Evolutionary conservation across 495 filamentous ascomycete species (phyloP).

Genomic region (Lasiosphaeria hispida): DNA sequence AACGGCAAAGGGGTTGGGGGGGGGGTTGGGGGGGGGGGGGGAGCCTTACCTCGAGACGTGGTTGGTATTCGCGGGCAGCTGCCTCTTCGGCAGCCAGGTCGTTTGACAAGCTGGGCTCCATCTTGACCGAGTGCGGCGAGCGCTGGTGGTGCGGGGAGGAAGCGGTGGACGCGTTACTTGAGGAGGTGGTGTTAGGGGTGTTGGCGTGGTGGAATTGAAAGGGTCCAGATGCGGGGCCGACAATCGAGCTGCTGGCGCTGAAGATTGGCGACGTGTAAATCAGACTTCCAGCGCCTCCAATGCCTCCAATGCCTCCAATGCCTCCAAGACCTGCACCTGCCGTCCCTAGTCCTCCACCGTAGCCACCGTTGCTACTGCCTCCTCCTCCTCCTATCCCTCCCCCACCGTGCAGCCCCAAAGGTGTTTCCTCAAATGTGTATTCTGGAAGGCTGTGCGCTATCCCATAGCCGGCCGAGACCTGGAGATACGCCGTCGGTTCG

Average conservation of each 20-base stretch:
- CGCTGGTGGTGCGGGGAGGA: constrained; percentile 18
- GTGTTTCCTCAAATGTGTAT: constrained; percentile 44
- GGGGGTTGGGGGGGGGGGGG: too few species aligned
- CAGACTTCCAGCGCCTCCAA: constrained; percentile 18
- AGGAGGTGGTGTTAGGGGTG: constrained; percentile 26
- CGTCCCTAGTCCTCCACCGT: constrained; percentile 17
- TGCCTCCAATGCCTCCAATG: constrained; percentile 21
- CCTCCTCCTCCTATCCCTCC: not conserved
- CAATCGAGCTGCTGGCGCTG: constrained; percentile 24
- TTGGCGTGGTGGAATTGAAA: constrained; percentile 25
- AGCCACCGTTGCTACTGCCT: constrained; percentile 1
- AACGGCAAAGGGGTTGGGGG: not conserved
- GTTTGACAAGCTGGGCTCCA: constrained; percentile 33
- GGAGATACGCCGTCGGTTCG: constrained; percentile 47
- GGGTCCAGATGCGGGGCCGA: constrained; percentile 33
- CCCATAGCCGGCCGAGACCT: constrained; percentile 38
- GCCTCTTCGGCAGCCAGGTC: constrained; percentile 55
- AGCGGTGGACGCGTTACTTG: constrained; percentile 25
- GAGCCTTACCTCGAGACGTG: constrained; percentile 58
- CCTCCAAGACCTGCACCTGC: constrained; percentile 21
- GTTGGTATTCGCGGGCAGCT: constrained; percentile 61
- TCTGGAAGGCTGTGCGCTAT: constrained; percentile 40
- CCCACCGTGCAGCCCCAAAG: constrained; percentile 32
- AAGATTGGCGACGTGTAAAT: constrained; percentile 30
- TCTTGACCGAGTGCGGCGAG: constrained; percentile 32